Evolutionary conservation across 2,329 filamentous ascomycete species (phyloP), one percentile per base, ranked within the genome.

Genomic region (Colletotrichum chrysophilum): DNA sequence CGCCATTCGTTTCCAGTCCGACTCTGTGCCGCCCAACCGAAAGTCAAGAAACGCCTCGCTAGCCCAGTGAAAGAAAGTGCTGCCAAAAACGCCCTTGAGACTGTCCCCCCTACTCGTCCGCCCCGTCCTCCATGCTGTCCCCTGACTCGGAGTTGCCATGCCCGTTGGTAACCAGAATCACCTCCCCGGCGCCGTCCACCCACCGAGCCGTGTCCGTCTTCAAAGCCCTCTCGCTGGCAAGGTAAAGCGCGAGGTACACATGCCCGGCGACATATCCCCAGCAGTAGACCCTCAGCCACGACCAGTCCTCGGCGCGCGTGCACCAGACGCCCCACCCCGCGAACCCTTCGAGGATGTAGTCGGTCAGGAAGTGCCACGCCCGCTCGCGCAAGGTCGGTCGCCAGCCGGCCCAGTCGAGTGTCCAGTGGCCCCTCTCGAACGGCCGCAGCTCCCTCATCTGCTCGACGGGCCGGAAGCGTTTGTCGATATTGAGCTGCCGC

Each of bases 371-470:
- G 1, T 84, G 83, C 94, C 94, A 96, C 9, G 92, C 88, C 4
- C 88, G 85, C 18, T 86, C 82, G 66, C 90, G 89, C 5, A 88
- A 80, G 0, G 84, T 82, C 0, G 81, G 68, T 1, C 85, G 81
- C 93, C 93, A 95, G 2, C 78, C 66, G 1, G 84, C 80, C 78
- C 90, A 92, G 77, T 92, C 86, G 6, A 98, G 80, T 4, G 87
- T 83, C 96, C 96, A 98, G 83, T 94, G 92, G 1, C 96, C 96
- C 18, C 96, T 89, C 82, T 98, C 95, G 48, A 93, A 89, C 0
- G 85, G 84, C 4, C 88, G 84, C 2, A 94, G 84, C 0, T 83
- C 80, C 5, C 93, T 87, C 30, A 73, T 8, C 68, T 32, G 7
- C 65, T 66, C 5, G 30, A 65, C 43, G 9, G 93, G 92, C 6